Conservation (phyloP, 495 filamentous ascomycete genomes). For the Lichina pygmaea region DNA sequence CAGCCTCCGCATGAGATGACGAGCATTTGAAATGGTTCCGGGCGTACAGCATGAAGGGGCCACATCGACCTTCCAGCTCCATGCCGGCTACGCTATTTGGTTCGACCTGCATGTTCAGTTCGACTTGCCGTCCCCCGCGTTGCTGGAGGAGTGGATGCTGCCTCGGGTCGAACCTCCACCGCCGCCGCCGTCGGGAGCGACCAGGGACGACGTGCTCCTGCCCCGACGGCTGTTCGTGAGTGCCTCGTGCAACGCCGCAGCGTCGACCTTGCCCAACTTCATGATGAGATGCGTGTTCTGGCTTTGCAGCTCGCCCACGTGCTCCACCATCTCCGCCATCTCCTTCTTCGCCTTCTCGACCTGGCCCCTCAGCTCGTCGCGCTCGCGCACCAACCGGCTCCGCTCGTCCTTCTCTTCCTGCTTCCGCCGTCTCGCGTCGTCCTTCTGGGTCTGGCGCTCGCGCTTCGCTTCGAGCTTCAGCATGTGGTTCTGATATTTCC, state of each 20-base stretch:
- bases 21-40: too few relatives aligned
- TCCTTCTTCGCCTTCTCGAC: constrained; percentile 10
- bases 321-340: constrained; percentile 10
- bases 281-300: constrained; percentile 12
- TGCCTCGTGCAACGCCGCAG: not conserved
- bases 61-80: too few relatives aligned
- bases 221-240: not conserved
- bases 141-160: too few relatives aligned
- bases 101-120: too few relatives aligned
- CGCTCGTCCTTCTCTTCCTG: constrained; percentile 11
- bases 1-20: too few relatives aligned
- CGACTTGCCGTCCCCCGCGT: too few relatives aligned
- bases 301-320: constrained; percentile 15
- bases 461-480: constrained; percentile 32
- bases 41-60: too few relatives aligned
- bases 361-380: constrained; percentile 12
- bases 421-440: constrained; percentile 10
- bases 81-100: too few relatives aligned
- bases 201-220: not conserved
- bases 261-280: constrained; percentile 1
- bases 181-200: not conserved
- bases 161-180: not conserved
- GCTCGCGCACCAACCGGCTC: constrained; percentile 8
- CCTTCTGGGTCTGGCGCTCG: constrained; percentile 11
- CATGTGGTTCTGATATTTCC: constrained; percentile 34